Evolutionary conservation across 2,329 filamentous ascomycete species (phyloP).

Genomic region (Phialocephala subalpina): DNA sequence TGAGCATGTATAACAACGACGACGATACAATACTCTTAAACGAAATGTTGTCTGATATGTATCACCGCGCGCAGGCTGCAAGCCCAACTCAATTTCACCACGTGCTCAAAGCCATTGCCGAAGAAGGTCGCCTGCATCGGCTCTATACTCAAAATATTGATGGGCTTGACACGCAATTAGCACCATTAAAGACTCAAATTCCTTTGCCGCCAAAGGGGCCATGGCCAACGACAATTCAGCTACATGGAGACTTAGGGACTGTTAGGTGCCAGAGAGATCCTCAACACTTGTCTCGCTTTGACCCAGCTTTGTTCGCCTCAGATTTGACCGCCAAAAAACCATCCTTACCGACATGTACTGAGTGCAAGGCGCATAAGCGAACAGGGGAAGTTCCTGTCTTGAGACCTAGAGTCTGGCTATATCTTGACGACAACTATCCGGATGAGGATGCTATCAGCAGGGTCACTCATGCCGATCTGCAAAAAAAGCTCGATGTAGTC

Average conservation of each 20-base stretch:
- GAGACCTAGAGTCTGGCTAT: slow-evolving; percentile 79
- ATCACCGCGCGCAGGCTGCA: slow-evolving; percentile 76
- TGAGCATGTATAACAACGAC: slow-evolving; percentile 90
- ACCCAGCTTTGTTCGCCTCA: slow-evolving; percentile 17
- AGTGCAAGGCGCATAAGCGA: slow-evolving; percentile 15
- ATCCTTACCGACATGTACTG: slow-evolving; percentile 1
- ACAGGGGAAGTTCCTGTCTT: slow-evolving; percentile 21
- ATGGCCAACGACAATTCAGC: slow-evolving; percentile 89
- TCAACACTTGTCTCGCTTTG: slow-evolving; percentile 28
- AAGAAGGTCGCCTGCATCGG: slow-evolving; percentile 83
- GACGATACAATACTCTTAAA: slow-evolving; percentile 87
- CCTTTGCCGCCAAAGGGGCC: slow-evolving; percentile 81
- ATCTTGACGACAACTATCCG: slow-evolving; percentile 88
- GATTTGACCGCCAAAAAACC: neutral
- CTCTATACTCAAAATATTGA: slow-evolving; percentile 97
- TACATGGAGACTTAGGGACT: slow-evolving; percentile 88
- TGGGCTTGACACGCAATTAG: slow-evolving; percentile 84
- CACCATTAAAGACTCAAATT: slow-evolving; percentile 78
- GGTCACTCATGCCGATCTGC: slow-evolving; percentile 83
- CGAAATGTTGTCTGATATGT: slow-evolving; percentile 89
- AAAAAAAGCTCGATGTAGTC: slow-evolving; percentile 83
- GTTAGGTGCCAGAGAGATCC: slow-evolving; percentile 26
- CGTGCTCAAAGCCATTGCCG: slow-evolving; percentile 83
- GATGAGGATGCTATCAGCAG: slow-evolving; percentile 93
- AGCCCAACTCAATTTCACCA: slow-evolving; percentile 89